Conservation (phyloP, 2,329 filamentous ascomycete genomes). For the Arachnomyces sp. region DNA sequence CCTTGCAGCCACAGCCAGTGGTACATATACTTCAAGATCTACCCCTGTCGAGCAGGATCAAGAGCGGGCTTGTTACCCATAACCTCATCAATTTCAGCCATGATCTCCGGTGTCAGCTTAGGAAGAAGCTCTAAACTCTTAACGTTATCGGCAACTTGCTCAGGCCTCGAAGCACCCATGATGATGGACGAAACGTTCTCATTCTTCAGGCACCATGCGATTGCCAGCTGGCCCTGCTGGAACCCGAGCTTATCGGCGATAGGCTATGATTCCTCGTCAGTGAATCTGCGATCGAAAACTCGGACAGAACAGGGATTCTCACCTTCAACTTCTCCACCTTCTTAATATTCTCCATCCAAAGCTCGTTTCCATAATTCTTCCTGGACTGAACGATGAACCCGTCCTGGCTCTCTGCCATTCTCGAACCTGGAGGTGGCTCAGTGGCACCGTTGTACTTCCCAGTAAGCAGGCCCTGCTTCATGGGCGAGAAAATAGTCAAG, state of each 20-base stretch:
- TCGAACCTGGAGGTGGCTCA: constrained; percentile 43
- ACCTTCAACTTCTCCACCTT: constrained; percentile 46
- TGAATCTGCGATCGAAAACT: constrained; percentile 3
- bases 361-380: constrained; percentile 36
- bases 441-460: constrained; percentile 61
- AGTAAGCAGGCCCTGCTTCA: constrained; percentile 54
- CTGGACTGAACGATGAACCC: constrained; percentile 43
- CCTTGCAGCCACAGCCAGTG: too few species aligned
- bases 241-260: constrained; percentile 59
- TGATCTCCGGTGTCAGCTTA: constrained; percentile 35
- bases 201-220: constrained; percentile 54
- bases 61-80: constrained; percentile 23
- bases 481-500: constrained; percentile 56
- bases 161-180: constrained; percentile 35
- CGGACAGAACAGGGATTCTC: constrained; percentile 1
- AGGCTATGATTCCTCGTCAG: constrained; percentile 37
- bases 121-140: constrained; percentile 37
- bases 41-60: constrained; percentile 16
- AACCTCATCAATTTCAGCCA: constrained; percentile 39
- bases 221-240: constrained; percentile 49
- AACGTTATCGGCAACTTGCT: constrained; percentile 39
- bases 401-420: constrained; percentile 49
- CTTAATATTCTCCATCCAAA: constrained; percentile 39
- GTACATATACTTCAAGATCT: too few species aligned
- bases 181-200: constrained; percentile 42